Evolutionary conservation across 495 filamentous ascomycete genomes (phyloP).

Genomic region (Astrothelium macrocarpum): DNA sequence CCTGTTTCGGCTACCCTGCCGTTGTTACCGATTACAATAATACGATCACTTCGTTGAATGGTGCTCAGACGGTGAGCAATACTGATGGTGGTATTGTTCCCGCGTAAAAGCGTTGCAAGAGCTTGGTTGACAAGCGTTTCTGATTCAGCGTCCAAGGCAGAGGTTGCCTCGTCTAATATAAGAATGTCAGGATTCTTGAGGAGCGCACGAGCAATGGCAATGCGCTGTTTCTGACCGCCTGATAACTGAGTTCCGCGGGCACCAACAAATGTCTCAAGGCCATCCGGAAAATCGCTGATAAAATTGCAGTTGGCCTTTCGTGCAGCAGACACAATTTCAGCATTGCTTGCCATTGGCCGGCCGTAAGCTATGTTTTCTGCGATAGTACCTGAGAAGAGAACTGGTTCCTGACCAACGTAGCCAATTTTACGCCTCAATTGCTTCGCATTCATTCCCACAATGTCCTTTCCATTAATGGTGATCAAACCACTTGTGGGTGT

Average conservation of each 20-base stretch:
- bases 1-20: conserved; percentile 87
- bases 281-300: conserved; percentile 92
- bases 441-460: conserved; percentile 84
- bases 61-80: conserved; percentile 93
- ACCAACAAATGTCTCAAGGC: conserved; percentile 87
- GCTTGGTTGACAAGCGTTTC: conserved; percentile 93
- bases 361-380: conserved; percentile 97
- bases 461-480: conserved; percentile 73
- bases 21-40: conserved; percentile 77
- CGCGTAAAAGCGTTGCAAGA: conserved; percentile 65
- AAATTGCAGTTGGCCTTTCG: conserved; percentile 94
- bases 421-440: conserved; percentile 89
- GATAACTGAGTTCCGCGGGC: conserved; percentile 88
- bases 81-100: conserved; percentile 88
- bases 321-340: conserved; percentile 78
- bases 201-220: conserved; percentile 89
- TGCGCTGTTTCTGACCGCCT: conserved; percentile 94
- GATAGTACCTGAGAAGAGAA: conserved; percentile 89
- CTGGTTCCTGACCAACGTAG: conserved; percentile 89
- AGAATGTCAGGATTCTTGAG: conserved; percentile 95
- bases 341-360: conserved; percentile 62
- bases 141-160: conserved; percentile 88
- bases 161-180: conserved; percentile 75
- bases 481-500: conserved; percentile 68
- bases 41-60: conserved; percentile 86